These are phyloP conservation scores for Micractinium conductrix DNA, from an alignment of 139 green algal genomes.

Conservation along the genomic window DNA sequence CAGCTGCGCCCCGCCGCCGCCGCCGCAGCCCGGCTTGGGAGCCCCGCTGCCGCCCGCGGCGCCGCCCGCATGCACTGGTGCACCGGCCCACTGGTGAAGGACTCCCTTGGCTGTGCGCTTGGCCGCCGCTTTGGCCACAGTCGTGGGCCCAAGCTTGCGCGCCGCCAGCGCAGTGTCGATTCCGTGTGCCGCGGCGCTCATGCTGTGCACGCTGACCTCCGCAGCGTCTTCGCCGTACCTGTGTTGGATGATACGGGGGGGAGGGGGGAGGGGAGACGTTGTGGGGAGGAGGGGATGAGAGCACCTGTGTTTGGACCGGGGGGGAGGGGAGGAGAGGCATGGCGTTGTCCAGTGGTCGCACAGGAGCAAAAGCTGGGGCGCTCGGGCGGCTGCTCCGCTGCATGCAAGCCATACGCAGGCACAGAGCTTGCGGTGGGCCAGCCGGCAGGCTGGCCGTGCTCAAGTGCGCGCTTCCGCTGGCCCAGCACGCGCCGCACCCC, in stretches of 20 bases:
- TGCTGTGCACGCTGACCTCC: constrained; percentile 2
- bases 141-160: constrained; percentile 18
- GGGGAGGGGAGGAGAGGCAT: neutral
- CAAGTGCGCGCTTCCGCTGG: neutral
- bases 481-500: neutral
- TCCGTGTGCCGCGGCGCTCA: constrained; percentile 16
- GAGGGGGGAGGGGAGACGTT: neutral
- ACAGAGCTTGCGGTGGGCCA: neutral
- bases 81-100: constrained; percentile 21
- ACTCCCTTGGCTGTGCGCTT: constrained; percentile 34
- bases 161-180: neutral
- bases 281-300: neutral
- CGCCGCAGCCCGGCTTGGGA: neutral
- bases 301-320: no score
- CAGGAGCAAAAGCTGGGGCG: neutral
- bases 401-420: neutral
- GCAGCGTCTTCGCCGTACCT: constrained; percentile 31
- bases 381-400: neutral
- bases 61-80: neutral
- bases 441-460: neutral
- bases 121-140: constrained; percentile 28
- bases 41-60: neutral
- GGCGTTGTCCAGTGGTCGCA: neutral
- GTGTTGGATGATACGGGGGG: no score
- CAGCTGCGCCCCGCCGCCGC: neutral